Base-by-base conservation (phyloP, 1,139 yeast genomes). In the Suhomyces guaymorum region DNA sequence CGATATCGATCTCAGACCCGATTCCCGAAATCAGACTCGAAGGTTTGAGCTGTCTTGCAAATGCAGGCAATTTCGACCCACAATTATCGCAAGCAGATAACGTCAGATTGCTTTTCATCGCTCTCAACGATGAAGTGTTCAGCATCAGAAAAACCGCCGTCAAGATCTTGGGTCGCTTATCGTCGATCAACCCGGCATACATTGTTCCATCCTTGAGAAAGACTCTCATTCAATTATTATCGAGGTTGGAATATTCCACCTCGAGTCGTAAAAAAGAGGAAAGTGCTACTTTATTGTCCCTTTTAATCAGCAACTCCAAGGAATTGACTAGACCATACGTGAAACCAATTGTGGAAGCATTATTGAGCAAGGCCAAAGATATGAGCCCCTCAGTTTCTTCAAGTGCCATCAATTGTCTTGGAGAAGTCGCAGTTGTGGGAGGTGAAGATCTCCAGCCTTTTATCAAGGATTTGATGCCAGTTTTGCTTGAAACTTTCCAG, bases 21-120 rank as follows among this genome's bases (percentile, higher is more conserved):
- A 73, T 75, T 10, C 80, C 88, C 0, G 96, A 88, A 37, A 87
- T 90, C 28, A 68, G 99, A 37, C 63, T 84, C 10, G 90, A 86
- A 42, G 89, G 94, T 1, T 66, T 94, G 38, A 74, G 74, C 32
- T 75, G 92, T 30, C 66, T 94, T 29, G 67, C 63, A 5, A 57
- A 61, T 28, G 87, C 86, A 24, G 77, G 81, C 2, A 74, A 75
- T 39, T 84, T 92, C 52, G 97, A 92, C 52, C 88, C 96, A 0
- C 98, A 92, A 51, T 63, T 94, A 29, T 87, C 97, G 0, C 97
- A 92, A 57, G 95, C 96, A 0, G 95, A 85, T 44, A 90, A 89
- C 53, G 94, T 90, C 15, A 72, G 89, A 38, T 62, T 90, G 18
- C 65, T 94, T 23, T 87, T 92, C 52, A 86, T 90, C 70, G 94